Conservation (phyloP, 306 rosid genomes). For the Quercus wislizeni region DNA sequence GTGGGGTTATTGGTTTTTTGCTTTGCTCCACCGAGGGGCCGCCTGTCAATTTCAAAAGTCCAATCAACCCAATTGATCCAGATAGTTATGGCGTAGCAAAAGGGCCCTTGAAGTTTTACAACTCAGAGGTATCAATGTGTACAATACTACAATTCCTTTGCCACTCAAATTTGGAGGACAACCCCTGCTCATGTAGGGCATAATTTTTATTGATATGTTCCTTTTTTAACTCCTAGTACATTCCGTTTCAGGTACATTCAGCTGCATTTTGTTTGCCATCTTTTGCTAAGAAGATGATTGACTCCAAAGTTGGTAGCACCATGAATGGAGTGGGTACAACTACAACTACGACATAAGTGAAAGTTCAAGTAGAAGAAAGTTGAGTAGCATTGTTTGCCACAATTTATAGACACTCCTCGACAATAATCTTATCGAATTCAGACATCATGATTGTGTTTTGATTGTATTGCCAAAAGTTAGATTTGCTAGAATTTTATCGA, state of each 20-base stretch:
- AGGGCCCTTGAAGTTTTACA: constrained; percentile 59
- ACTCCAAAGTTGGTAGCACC: constrained; percentile 8
- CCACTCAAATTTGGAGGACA: background rate
- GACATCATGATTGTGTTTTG: constrained; percentile 21
- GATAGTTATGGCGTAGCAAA: constrained; percentile 42
- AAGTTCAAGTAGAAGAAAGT: background rate
- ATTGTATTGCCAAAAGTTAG: background rate
- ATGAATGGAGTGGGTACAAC: constrained; percentile 6
- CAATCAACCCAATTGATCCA: constrained; percentile 46
- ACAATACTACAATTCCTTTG: background rate
- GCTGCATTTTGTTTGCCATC: constrained; percentile 77
- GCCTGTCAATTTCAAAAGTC: constrained; percentile 53
- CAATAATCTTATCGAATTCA: constrained; percentile 15
- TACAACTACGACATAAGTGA: background rate
- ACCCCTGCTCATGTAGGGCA: no score
- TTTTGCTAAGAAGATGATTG: constrained; percentile 43
- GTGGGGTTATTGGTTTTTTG: constrained; percentile 80
- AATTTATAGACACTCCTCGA: constrained; percentile 4
- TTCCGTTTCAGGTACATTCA: constrained; percentile 46
- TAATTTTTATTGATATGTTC: background rate
- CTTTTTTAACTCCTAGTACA: background rate
- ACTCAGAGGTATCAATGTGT: constrained; percentile 38
- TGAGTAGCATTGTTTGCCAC: constrained; percentile 17
- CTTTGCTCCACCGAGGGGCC: constrained; percentile 70
- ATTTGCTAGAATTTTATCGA: background rate